Conservation (phyloP, 1,284 basidiomycete species). For the Cutaneotrichosporon sp. region DNA sequence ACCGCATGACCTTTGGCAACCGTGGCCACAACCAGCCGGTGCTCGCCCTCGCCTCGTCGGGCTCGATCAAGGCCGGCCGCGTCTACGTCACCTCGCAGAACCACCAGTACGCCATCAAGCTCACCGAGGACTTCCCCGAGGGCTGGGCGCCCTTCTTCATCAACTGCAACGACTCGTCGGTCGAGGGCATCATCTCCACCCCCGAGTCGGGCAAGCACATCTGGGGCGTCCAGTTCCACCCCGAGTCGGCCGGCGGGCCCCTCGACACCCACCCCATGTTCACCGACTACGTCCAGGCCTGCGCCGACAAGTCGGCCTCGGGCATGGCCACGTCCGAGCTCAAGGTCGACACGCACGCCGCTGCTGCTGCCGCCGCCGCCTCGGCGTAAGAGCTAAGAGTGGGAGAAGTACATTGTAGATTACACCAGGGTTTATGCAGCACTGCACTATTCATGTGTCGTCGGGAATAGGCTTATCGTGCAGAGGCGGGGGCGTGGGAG, state of each 20-base stretch:
- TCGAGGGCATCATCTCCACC: constrained; percentile 96
- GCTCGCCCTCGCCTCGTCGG: constrained; percentile 83
- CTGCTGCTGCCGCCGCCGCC: background rate
- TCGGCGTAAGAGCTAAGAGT: background rate
- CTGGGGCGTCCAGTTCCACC: constrained; percentile 97
- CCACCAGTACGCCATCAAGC: constrained; percentile 90
- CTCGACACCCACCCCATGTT: constrained; percentile 93
- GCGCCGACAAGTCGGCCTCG: background rate
- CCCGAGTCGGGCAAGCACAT: constrained; percentile 79
- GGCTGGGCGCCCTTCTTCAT: constrained; percentile 98
- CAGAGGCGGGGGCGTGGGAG: too few relatives aligned
- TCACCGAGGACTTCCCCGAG: constrained; percentile 88
- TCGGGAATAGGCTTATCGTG: too few relatives aligned
- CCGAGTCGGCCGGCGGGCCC: constrained; percentile 74
- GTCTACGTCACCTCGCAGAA: constrained; percentile 95
- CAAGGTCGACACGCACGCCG: constrained; percentile 13
- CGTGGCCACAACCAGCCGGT: constrained; percentile 99
- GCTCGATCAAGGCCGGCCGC: constrained; percentile 89
- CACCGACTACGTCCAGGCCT: constrained; percentile 76
- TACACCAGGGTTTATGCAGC: constrained; percentile 4
- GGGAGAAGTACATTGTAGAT: constrained; percentile 5
- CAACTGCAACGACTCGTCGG: constrained; percentile 93
- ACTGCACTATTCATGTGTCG: too few relatives aligned
- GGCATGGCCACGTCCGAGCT: constrained; percentile 8
- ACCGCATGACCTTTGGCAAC: constrained; percentile 83